Evolutionary conservation across 345 rosid genomes (phyloP), one percentile per base, ranked within the genome.

Genomic region (Eucalyptus dawsonii): DNA sequence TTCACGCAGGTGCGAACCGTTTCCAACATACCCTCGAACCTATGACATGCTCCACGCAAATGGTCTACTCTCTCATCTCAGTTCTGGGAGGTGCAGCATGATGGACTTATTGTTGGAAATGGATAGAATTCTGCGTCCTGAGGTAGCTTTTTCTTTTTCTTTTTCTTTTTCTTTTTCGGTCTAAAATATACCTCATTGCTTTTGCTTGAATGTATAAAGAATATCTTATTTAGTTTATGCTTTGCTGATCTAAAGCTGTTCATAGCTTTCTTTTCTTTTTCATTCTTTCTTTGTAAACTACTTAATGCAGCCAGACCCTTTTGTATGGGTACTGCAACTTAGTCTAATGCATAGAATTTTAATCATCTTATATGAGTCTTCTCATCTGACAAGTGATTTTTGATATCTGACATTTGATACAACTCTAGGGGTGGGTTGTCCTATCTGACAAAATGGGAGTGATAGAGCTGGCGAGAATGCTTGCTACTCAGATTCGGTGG

Each of bases 1-100:
- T 72, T 37, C 14, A 37, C 0, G 34, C 92, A 97, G 99, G 99
- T 98, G 99, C 90, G 99, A 98, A 92, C 96, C 99, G 62, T 98
- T 98, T 93, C 99, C 99, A 60, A 98, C 99, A 7, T 98, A 98
- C 90, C 99, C 99, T 40, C 93, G 99, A 88, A 97, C 99, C 85
- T 98, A 98, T 87, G 99, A 98, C 90, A 89, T 98, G 97, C 98
- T 98, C 92, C 99, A 97, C 88, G 99, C 98, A 89, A 92, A 95
- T 91, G 99, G 95, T 69, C 96, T 98, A 72, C 97, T 98, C 86
- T 93, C 99, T 50, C 96, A 90, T 90, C 93, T 96, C 49, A 92
- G 93, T 88, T 89, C 96, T 15, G 95, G 93, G 88, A 93, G 93
- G 90, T 98, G 99, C 50, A 91, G 94, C 89, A 88, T 96, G 92